Percentiles rank a stretch among this genome's conserved stretches.
Evolutionary conservation across 768 basidiomycete genomes (phyloP).

Genomic region (Suillus plorans): DNA sequence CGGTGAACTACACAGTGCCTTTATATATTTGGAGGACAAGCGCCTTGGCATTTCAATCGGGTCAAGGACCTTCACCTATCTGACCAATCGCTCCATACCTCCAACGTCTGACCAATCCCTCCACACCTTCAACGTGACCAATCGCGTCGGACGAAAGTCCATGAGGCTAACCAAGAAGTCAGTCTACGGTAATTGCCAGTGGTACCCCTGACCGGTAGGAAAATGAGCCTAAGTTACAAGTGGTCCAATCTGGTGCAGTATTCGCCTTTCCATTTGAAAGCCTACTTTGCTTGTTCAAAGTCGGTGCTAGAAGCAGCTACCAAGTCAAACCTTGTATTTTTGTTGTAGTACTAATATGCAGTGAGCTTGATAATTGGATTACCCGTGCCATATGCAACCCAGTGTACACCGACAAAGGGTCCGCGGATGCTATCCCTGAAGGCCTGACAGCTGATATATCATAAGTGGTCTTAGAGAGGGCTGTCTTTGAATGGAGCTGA

Average conservation of each 20-base stretch:
- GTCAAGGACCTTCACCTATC: not conserved
- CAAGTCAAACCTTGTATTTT: not conserved
- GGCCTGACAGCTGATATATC: not conserved
- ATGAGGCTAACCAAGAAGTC: not conserved
- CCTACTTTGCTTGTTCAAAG: not conserved
- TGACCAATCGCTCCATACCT: not conserved
- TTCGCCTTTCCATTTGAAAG: not conserved
- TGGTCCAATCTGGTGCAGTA: not conserved
- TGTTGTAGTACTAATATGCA: not conserved
- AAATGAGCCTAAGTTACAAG: not conserved
- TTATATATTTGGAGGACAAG: not conserved
- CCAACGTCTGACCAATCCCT: not conserved
- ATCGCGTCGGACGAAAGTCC: not conserved
- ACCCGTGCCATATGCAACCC: not conserved
- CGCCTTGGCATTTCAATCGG: constrained; percentile 1
- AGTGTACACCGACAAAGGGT: not conserved
- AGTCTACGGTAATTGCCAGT: not conserved
- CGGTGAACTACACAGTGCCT: not conserved
- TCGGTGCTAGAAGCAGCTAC: not conserved
- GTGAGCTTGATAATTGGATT: not conserved
- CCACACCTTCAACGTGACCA: not conserved
- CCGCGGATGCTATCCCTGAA: not conserved
- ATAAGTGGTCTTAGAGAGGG: not conserved
- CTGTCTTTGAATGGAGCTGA: not conserved
- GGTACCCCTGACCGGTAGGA: not conserved